A percentile compares a stretch with the other conserved stretches of the same genome.
Conservation (phyloP, 2,329 filamentous ascomycete species). For the Diaporthe sp. region DNA sequence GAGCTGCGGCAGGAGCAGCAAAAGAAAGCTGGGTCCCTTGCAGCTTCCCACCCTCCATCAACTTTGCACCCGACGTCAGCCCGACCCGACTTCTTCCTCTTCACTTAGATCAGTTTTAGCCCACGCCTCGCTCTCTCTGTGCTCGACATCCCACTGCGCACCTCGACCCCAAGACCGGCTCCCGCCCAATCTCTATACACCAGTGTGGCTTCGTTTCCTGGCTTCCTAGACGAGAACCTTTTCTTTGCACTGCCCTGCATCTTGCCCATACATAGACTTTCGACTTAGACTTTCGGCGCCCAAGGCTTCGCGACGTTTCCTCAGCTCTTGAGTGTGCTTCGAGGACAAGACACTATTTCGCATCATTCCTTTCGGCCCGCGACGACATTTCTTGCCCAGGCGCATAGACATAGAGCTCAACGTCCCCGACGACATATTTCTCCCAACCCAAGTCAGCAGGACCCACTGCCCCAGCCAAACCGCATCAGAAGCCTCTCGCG, state of each 20-base stretch:
- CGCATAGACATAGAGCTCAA: conserved; percentile 21
- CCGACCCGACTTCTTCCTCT: conserved; percentile 25
- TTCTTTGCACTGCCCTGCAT: conserved; percentile 1
- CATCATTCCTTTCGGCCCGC: not conserved
- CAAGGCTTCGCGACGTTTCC: not conserved
- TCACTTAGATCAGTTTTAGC: not conserved
- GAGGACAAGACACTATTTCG: conserved; percentile 1
- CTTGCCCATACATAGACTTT: not conserved
- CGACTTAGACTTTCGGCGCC: not conserved
- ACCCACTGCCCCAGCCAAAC: conserved; percentile 18
- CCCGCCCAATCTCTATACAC: not conserved
- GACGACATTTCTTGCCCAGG: not conserved
- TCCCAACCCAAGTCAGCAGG: not conserved
- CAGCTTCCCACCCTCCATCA: conserved; percentile 7
- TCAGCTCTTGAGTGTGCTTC: conserved; percentile 7
- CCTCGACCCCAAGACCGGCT: not conserved
- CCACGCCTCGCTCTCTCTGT: not conserved
- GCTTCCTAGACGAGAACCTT: not conserved
- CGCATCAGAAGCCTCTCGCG: not conserved
- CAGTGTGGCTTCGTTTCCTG: not conserved
- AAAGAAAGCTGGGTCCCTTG: conserved; percentile 27
- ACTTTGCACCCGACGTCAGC: conserved; percentile 20
- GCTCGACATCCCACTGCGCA: not conserved
- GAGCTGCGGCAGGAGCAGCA: not conserved
- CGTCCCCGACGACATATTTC: not conserved